Evolutionary conservation across 2,329 filamentous ascomycete species (phyloP), one percentile per base, ranked within the genome.

Genomic region (Ceratocystis colombiana): DNA sequence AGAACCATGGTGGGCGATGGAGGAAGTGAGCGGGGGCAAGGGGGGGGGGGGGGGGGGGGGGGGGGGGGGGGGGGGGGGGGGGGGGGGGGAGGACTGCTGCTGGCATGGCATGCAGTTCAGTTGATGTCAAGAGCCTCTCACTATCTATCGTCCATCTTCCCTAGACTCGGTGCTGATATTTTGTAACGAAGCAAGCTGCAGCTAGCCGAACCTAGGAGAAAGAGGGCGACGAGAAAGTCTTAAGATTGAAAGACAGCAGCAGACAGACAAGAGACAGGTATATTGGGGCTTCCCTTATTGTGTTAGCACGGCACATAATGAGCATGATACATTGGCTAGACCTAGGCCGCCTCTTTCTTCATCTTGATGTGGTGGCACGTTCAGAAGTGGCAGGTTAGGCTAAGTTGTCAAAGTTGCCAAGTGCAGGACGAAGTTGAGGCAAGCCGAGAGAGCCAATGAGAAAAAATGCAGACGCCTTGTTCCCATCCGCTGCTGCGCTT

Each of bases 131-230:
- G 4, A 28, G 22, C 10, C 28, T 57, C 25, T 57, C 3, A 4
- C 22, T 0, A 22, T 22, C 5, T 55, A 15, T n/a, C 17, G 5
- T 17, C 46, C 22, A 20, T 12, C 7, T 50, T 50, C 6, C n/a
- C 46, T 50, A 50, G 46, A 57, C 53, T 57, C 53, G 53, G 12
- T 57, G 28, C 22, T 57, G 53, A 8, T 57, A n/a, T 17, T 12
- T 50, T 28, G 30, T 28, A 57, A n/a, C 53, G 30, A 57, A 57
- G 53, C 12, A 28, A 41, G 37, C 53, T 57, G 53, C 53, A 57
- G 53, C 53, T 57, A 57, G 53, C 53, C 53, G 53, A 57, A 3
- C 25, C 22, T n/a, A 50, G 46, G 46, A 22, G 46, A 22, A 57
- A 3, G 46, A 50, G 22, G n/a, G 46, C n/a, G 46, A 50, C 46